Conservation (phyloP, 257 asterid species). For the Solanum corneliomulleri region DNA sequence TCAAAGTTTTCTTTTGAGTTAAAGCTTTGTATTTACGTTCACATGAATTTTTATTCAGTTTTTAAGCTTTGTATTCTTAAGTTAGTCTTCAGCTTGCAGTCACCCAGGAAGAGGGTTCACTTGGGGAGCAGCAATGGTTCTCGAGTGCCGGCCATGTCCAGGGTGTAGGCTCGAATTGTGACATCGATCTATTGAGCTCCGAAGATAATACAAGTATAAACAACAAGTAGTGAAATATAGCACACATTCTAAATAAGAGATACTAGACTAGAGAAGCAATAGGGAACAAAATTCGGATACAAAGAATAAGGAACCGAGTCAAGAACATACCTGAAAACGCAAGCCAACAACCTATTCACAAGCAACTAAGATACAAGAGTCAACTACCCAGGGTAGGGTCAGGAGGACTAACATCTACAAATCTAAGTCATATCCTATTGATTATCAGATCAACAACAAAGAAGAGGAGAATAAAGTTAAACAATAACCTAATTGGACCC, state of each 20-base stretch:
- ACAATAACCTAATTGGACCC: background rate
- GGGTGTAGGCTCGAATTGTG: too few relatives aligned
- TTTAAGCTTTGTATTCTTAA: too few relatives aligned
- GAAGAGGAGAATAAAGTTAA: background rate
- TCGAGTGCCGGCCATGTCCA: too few relatives aligned
- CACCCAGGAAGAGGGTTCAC: too few relatives aligned
- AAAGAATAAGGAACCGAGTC: background rate
- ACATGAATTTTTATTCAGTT: too few relatives aligned
- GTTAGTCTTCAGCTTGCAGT: too few relatives aligned
- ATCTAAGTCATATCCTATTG: background rate
- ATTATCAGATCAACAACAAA: background rate
- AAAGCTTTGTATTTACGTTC: too few relatives aligned
- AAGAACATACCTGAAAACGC: too few relatives aligned
- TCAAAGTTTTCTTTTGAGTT: too few relatives aligned
- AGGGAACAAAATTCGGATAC: background rate
- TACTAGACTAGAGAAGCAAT: background rate
- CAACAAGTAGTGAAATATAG: background rate
- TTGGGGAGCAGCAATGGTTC: too few relatives aligned
- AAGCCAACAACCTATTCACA: background rate
- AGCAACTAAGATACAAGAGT: background rate
- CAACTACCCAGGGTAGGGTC: background rate
- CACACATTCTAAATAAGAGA: background rate
- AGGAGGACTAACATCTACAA: background rate
- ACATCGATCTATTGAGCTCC: background rate
- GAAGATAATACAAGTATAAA: background rate